Percentiles rank a stretch among this genome's conserved stretches.
phyloP scores from a whole-genome alignment of 768 basidiomycete genomes.

The Phallus indusiatus region DNA sequence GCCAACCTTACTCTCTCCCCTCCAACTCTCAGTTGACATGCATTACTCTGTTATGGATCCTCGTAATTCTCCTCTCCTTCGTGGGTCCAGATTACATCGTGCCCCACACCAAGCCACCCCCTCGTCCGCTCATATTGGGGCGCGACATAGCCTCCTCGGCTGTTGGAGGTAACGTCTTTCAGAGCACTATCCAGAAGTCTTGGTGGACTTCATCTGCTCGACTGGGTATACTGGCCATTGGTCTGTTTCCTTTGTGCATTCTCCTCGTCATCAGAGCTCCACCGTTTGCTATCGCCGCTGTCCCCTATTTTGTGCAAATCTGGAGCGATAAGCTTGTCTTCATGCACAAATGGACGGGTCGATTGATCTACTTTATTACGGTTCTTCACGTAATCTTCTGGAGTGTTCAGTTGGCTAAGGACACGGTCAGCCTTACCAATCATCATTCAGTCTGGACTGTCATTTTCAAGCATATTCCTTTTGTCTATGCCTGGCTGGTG shows the following conservation, averaged over 20 bases:
- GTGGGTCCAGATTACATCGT: conserved; percentile 29
- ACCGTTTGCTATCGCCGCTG: conserved; percentile 28
- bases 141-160: too few species aligned
- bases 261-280: conserved; percentile 28
- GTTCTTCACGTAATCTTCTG: conserved; percentile 30
- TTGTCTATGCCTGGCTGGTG: background rate
- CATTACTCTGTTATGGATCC: conserved; percentile 19
- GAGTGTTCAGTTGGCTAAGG: conserved; percentile 28
- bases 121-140: too few species aligned
- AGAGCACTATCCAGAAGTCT: conserved; percentile 24
- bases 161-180: background rate
- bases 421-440: conserved; percentile 13
- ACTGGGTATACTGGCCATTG: conserved; percentile 30
- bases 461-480: background rate
- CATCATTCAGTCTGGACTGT: too few species aligned
- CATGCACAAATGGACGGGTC: conserved; percentile 30
- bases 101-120: conserved; percentile 16
- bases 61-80: conserved; percentile 22
- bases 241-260: conserved; percentile 28
- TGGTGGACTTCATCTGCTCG: conserved; percentile 29
- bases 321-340: conserved; percentile 31
- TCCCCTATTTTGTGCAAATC: conserved; percentile 25
- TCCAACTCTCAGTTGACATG: conserved; percentile 24
- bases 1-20: conserved; percentile 13
- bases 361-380: conserved; percentile 28